Conservation (phyloP, 306 rosid species). For the Purshia tridentata region DNA sequence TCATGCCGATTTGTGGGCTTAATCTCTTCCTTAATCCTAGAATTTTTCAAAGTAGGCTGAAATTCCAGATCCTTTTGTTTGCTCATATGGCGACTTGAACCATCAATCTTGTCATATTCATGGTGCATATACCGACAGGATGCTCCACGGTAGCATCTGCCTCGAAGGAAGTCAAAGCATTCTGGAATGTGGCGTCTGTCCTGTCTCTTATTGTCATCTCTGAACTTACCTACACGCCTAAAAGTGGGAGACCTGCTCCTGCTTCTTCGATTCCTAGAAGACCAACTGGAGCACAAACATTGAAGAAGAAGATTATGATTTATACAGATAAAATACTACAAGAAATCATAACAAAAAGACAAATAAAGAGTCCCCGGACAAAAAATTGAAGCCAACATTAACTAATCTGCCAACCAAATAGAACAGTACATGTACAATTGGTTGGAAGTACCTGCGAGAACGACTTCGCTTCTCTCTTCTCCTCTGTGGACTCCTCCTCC, state of each 20-base stretch:
- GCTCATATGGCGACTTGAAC: slow-evolving; percentile 55
- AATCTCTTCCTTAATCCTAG: slow-evolving; percentile 37
- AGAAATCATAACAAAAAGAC: not conserved
- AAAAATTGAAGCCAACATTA: slow-evolving; percentile 17
- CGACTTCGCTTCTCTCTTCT: slow-evolving; percentile 73
- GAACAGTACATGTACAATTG: slow-evolving; percentile 13
- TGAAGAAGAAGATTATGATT: slow-evolving; percentile 26
- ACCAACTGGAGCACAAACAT: slow-evolving; percentile 58
- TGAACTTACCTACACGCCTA: slow-evolving; percentile 58
- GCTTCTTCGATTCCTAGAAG: slow-evolving; percentile 70
- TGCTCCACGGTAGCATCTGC: slow-evolving; percentile 82
- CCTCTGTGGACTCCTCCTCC: slow-evolving; percentile 62
- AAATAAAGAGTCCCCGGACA: slow-evolving; percentile 8
- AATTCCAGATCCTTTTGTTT: slow-evolving; percentile 48
- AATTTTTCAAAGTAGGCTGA: slow-evolving; percentile 34
- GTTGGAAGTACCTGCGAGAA: slow-evolving; percentile 71
- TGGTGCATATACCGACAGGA: slow-evolving; percentile 74
- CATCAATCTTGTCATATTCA: slow-evolving; percentile 57
- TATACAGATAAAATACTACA: slow-evolving; percentile 12
- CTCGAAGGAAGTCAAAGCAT: slow-evolving; percentile 71
- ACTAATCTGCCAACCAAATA: slow-evolving; percentile 20
- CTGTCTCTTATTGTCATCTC: slow-evolving; percentile 54
- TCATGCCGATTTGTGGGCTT: slow-evolving; percentile 32
- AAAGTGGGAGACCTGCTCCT: slow-evolving; percentile 81
- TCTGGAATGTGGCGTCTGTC: slow-evolving; percentile 49